Base-by-base conservation (phyloP, 768 basidiomycete genomes). In the Mrakia hoshinonis region DNA sequence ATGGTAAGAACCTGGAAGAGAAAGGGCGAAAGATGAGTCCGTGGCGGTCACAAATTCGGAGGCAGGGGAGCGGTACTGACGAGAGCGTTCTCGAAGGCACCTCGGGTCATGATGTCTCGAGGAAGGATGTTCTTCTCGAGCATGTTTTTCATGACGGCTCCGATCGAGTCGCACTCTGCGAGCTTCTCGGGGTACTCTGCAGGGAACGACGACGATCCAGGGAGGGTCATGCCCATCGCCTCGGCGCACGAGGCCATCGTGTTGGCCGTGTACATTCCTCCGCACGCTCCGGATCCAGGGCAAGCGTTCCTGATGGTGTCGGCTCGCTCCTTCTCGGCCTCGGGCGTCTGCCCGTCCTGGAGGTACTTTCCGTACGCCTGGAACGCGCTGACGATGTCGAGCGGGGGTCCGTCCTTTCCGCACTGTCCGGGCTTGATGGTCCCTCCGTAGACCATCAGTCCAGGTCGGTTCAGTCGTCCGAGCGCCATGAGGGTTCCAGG, bases 401-500 rank as follows among this genome's bases (percentile, higher is more conserved):
- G 84, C 78, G 89, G 87, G 26, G 93, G 90, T 20, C 79, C 79
- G 64, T 75, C 73, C 58, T 61, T 36, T 74, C 87, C 89, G 79
- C 96, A 98, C 31, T 90, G 88, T 61, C 96, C 96, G 1, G 95
- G 85, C 69, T 89, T 88, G 76, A 97, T 99, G 39, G 89, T 89
- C 39, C 96, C 96, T 48, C 96, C 96, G 76, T 98, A 99, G 6
- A 99, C 87, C 96, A 99, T 99, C 67, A 98, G 75, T 73, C 94
- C 91, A 22, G 96, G 96, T 51, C 96, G 87, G 82, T 99, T 97
- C 72, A 99, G 82, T 51, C 96, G 85, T 63, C 95, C 96, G 66
- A 99, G 86, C 61, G 92, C 96, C 85, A 99, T 99, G 76, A 97
- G 83, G 47, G 96, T 94, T 73, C 96, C 96, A n/a, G 96, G 96